Evolutionary conservation across 129 eudicot species (phyloP).

Genomic region (Flaveria ramosissima): DNA sequence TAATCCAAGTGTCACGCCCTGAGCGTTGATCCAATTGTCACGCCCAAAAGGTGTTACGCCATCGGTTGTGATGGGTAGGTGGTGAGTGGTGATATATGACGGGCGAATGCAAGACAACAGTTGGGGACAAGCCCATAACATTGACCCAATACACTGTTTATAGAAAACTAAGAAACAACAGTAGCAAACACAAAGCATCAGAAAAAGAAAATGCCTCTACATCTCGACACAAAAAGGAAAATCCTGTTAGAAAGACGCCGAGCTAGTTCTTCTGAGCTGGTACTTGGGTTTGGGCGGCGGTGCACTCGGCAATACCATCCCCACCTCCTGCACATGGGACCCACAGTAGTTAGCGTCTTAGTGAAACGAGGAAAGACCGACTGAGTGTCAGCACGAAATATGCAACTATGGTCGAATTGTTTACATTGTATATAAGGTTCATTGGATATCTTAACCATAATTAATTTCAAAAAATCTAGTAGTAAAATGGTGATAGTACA

Average conservation of each 20-base stretch:
- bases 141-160: constrained; percentile 20
- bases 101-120: constrained; percentile 8
- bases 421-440: background rate
- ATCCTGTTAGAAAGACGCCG: constrained; percentile 51
- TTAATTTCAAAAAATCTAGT: background rate
- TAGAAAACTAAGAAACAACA: constrained; percentile 30
- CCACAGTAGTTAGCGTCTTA: constrained; percentile 13
- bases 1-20: too few species aligned
- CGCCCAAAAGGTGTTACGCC: too few species aligned
- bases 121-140: constrained; percentile 1
- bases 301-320: constrained; percentile 47
- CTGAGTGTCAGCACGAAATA: background rate
- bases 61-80: too few species aligned
- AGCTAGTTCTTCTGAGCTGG: constrained; percentile 76
- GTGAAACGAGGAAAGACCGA: background rate
- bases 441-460: background rate
- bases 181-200: constrained; percentile 32
- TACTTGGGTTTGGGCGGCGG: constrained; percentile 67
- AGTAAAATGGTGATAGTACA: background rate
- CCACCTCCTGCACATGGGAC: constrained; percentile 43
- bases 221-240: background rate
- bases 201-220: constrained; percentile 33
- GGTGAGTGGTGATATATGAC: constrained; percentile 2
- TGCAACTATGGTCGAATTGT: background rate
- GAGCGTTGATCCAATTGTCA: too few species aligned